Base-by-base conservation (phyloP, 2,329 filamentous ascomycete species). In the Myrmaecium sp. region DNA sequence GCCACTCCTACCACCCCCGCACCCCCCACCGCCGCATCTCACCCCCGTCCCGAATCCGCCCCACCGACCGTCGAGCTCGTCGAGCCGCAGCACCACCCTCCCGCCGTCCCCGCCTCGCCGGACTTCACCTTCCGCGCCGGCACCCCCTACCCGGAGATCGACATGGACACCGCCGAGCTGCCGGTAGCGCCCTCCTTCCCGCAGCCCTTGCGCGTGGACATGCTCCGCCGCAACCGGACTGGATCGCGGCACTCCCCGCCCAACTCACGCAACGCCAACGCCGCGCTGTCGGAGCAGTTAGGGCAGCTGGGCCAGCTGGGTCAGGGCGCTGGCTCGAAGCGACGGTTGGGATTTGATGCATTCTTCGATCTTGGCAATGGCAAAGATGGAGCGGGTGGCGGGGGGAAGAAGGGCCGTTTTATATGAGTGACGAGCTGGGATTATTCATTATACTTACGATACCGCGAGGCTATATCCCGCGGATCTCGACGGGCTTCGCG, bases 281-380 rank as follows among this genome's bases (percentile, higher is more conserved):
- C 28, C 8, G 24, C 24, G 3, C 17, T 18, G 4, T 21, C 27
- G 5, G 27, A 21, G n/a, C 22, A 24, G 4, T 21, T 26, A 10
- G 29, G 24, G 11, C 20, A 22, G 24, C 21, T 30, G 3, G 20
- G 25, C 33, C 38, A 35, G 31, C 52, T 79, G 6, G 70, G 71
- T 4, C 64, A 64, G 31, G 71, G 69, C 5, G 68, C 74, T 6
- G 78, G 78, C 2, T 64, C 70, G 38, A 86, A 86, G 49, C 65
- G 78, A 21, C 68, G 76, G 40, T 64, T 80, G 38, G 75, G 78
- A 39, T 66, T 79, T 40, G 68, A 70, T 14, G 78, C 84, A 41
- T 72, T 82, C 28, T 83, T 83, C 43, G 76, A 81, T 41, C 56
- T 78, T 5, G 64, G 64, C 17, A 60, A 66, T 32, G 66, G 52